A percentile compares a stretch with the other conserved stretches of the same genome.
These are phyloP conservation scores for Mycena maculata DNA, from an alignment of 768 basidiomycete species.

Conservation along the genomic window DNA sequence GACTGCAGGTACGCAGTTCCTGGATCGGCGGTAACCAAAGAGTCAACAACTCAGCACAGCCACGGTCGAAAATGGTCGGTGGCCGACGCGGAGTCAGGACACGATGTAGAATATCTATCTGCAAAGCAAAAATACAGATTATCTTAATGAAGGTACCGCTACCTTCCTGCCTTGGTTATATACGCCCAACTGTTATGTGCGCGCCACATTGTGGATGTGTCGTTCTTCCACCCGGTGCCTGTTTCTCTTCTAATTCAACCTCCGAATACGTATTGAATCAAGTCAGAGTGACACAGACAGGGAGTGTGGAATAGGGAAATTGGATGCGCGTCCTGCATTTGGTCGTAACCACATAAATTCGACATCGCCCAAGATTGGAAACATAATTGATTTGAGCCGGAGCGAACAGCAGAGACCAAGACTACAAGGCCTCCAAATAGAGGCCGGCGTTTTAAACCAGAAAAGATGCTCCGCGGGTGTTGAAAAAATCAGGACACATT, in stretches of 20 bases:
- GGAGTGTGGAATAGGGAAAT: neutral
- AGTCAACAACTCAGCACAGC: conserved; percentile 24
- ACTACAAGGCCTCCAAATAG: neutral
- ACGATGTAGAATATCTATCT: neutral
- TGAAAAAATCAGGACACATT: neutral
- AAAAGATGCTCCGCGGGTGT: neutral
- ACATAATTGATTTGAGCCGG: neutral
- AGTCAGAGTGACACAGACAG: neutral
- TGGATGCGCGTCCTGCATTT: neutral
- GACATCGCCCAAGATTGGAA: neutral
- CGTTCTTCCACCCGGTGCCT: neutral
- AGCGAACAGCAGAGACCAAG: neutral
- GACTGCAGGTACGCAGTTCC: neutral
- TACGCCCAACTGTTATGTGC: neutral
- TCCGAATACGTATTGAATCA: neutral
- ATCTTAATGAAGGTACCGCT: neutral
- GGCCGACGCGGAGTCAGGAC: neutral
- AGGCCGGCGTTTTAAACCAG: neutral
- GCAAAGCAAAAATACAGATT: neutral
- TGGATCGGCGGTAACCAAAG: neutral
- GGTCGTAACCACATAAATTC: neutral
- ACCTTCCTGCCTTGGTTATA: conserved; percentile 18
- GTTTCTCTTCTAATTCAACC: neutral
- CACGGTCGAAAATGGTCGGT: neutral
- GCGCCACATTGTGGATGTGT: neutral